Evolutionary conservation across 2,329 filamentous ascomycete species (phyloP).

Genomic region (Paraphaeosphaeria minitans): DNA sequence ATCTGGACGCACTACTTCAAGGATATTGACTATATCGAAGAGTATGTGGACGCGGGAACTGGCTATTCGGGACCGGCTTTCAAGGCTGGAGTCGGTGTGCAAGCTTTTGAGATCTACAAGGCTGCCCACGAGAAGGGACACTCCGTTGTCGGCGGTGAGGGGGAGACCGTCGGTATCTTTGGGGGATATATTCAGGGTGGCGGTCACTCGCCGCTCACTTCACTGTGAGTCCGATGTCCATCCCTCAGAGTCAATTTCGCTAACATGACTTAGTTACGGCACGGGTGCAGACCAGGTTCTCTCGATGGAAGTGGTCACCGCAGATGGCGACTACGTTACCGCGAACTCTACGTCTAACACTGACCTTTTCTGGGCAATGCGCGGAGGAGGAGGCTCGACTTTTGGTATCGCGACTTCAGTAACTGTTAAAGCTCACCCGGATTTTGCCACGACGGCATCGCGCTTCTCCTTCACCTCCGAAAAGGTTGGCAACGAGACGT

Average conservation of each 20-base stretch:
- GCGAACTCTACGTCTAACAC: slow-evolving; percentile 38
- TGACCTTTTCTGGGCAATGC: slow-evolving; percentile 46
- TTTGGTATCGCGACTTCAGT: slow-evolving; percentile 42
- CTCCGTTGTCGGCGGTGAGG: slow-evolving; percentile 58
- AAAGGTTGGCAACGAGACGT: slow-evolving; percentile 41
- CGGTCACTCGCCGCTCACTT: slow-evolving; percentile 60
- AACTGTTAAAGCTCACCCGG: slow-evolving; percentile 43
- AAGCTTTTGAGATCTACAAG: slow-evolving; percentile 59
- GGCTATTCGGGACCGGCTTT: slow-evolving; percentile 56
- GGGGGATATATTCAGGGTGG: slow-evolving; percentile 55
- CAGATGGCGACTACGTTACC: slow-evolving; percentile 36
- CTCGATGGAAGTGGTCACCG: slow-evolving; percentile 32
- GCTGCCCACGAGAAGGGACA: slow-evolving; percentile 54
- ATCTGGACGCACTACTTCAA: slow-evolving; percentile 48
- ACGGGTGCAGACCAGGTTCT: slow-evolving; percentile 46
- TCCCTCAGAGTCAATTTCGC: slow-evolving; percentile 22
- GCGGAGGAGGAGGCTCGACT: slow-evolving; percentile 42
- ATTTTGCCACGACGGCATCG: slow-evolving; percentile 36
- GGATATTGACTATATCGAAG: slow-evolving; percentile 39
- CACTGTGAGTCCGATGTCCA: slow-evolving; percentile 36
- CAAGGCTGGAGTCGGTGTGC: slow-evolving; percentile 61
- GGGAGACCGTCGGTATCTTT: slow-evolving; percentile 58
- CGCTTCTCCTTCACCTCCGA: slow-evolving; percentile 40
- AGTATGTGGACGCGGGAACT: slow-evolving; percentile 37
- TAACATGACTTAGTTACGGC: slow-evolving; percentile 40